Evolutionary conservation across 2,329 filamentous ascomycete species (phyloP).

Genomic region (Monosporascus sp.): DNA sequence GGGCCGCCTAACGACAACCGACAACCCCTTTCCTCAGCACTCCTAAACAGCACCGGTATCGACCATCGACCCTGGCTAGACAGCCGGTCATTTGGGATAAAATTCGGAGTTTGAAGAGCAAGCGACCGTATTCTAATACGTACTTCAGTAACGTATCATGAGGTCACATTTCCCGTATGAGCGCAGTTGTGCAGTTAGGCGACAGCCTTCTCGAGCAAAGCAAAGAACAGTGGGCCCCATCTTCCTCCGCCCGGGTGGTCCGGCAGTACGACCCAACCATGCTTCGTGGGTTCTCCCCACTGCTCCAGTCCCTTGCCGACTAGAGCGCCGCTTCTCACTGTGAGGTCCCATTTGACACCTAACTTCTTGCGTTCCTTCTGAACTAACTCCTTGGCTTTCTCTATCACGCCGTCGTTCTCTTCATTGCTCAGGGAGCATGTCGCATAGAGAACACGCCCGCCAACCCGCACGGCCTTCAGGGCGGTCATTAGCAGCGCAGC

Average conservation of each 20-base stretch:
- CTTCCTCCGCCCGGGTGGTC: slow-evolving; percentile 27
- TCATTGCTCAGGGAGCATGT: slow-evolving; percentile 33
- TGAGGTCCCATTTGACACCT: slow-evolving; percentile 22
- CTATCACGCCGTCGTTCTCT: slow-evolving; percentile 35
- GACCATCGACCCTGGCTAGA: no score
- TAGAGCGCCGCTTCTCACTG: slow-evolving; percentile 20
- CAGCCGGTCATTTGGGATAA: no score
- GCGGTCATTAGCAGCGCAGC: slow-evolving; percentile 30
- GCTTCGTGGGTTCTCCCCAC: slow-evolving; percentile 26
- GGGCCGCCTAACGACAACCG: no score
- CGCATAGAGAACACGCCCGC: slow-evolving; percentile 32
- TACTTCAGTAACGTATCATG: no score
- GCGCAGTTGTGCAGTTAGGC: slow-evolving; percentile 1
- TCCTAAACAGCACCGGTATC: no score
- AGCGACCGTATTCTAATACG: no score
- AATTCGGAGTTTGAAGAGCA: no score
- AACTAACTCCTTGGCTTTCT: slow-evolving; percentile 25
- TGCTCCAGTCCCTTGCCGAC: slow-evolving; percentile 10
- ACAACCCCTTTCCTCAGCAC: no score
- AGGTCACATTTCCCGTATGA: no score
- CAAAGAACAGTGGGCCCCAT: slow-evolving; percentile 36
- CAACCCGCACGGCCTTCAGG: slow-evolving; percentile 26
- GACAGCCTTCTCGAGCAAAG: slow-evolving; percentile 28
- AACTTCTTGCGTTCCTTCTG: slow-evolving; percentile 32
- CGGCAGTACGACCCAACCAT: slow-evolving; percentile 34